A percentile compares a stretch with the other conserved stretches of the same genome.
Evolutionary conservation across 768 basidiomycete species (phyloP).

Genomic region (Naganishia friedmannii): DNA sequence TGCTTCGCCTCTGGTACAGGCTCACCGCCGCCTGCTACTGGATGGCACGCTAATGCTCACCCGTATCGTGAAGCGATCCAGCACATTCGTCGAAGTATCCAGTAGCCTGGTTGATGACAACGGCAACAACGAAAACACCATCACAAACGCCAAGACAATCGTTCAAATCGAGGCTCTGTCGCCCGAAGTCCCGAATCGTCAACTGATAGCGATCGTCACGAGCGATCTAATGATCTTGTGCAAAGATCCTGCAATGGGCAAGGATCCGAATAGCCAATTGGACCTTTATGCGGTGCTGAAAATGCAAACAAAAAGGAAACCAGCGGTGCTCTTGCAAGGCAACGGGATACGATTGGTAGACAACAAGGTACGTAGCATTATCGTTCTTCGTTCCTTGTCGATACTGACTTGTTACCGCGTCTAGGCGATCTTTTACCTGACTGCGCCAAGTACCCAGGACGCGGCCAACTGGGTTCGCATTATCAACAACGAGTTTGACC

Average conservation of each 20-base stretch:
- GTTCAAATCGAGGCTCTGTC: conserved; percentile 88
- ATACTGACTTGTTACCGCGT: neutral
- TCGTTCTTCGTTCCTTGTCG: neutral
- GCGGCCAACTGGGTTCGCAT: conserved; percentile 28
- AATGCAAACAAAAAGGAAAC: conserved; percentile 89
- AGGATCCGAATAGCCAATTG: conserved; percentile 68
- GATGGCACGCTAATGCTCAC: conserved; percentile 81
- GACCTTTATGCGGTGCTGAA: conserved; percentile 96
- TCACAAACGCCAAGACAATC: conserved; percentile 64
- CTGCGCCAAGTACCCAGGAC: conserved; percentile 26
- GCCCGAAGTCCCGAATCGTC: conserved; percentile 75
- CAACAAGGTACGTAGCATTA: conserved; percentile 44
- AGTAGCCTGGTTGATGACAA: conserved; percentile 27
- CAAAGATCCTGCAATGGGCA: conserved; percentile 76
- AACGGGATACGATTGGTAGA: conserved; percentile 56
- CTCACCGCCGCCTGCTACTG: conserved; percentile 91
- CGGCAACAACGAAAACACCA: conserved; percentile 40
- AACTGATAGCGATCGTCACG: conserved; percentile 74
- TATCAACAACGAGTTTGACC: conserved; percentile 33
- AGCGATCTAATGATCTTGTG: conserved; percentile 91
- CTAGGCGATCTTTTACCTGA: conserved; percentile 32
- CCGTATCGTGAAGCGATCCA: conserved; percentile 82
- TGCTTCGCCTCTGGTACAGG: conserved; percentile 95
- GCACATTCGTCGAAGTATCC: conserved; percentile 70
- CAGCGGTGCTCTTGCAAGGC: conserved; percentile 83